A percentile compares a stretch with the other conserved stretches of the same genome.
These are phyloP conservation scores for Cyclaneusma minus DNA, from an alignment of 2,329 filamentous ascomycete genomes.

Conservation along the genomic window DNA sequence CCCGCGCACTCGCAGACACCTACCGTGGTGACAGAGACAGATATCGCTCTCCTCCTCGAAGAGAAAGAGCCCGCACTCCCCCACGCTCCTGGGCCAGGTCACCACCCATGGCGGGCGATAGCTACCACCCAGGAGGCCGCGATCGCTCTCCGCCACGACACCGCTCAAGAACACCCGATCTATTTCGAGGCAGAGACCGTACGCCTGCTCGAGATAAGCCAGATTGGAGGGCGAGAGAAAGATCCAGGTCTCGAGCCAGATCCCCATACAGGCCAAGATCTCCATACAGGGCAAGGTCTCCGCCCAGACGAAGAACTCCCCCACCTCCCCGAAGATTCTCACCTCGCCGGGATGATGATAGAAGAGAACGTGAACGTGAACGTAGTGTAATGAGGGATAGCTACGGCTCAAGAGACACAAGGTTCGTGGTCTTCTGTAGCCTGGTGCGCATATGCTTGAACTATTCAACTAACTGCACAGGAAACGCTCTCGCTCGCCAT, in stretches of 20 bases:
- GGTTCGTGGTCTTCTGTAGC: constrained; percentile 3
- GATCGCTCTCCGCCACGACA: constrained; percentile 7
- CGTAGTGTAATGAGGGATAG: too few relatives aligned
- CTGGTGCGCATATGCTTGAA: not conserved
- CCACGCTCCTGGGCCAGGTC: constrained; percentile 12
- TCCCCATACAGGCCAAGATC: constrained; percentile 27
- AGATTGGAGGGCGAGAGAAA: constrained; percentile 6
- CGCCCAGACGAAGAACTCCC: constrained; percentile 11
- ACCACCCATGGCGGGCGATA: too few relatives aligned
- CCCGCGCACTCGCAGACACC: constrained; percentile 8
- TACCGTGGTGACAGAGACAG: constrained; percentile 12
- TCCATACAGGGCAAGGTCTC: constrained; percentile 26
- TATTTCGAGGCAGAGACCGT: constrained; percentile 14
- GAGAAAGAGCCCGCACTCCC: constrained; percentile 11
- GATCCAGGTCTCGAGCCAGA: constrained; percentile 2
- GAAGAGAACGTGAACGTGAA: constrained; percentile 24
- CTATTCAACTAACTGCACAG: constrained; percentile 7
- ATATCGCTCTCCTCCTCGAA: constrained; percentile 5
- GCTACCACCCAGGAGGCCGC: constrained; percentile 3
- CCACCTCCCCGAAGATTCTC: constrained; percentile 17
- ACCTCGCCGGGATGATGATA: constrained; percentile 20
- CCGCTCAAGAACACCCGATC: constrained; percentile 14
- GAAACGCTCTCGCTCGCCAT: constrained; percentile 19
- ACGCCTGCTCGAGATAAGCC: constrained; percentile 11
- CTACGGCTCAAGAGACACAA: constrained; percentile 11